Percentiles rank a stretch among this genome's conserved stretches.
These are phyloP conservation scores for Phytopythium delawarense DNA, from an alignment of 352 stramenopile species.

Conservation along the genomic window DNA sequence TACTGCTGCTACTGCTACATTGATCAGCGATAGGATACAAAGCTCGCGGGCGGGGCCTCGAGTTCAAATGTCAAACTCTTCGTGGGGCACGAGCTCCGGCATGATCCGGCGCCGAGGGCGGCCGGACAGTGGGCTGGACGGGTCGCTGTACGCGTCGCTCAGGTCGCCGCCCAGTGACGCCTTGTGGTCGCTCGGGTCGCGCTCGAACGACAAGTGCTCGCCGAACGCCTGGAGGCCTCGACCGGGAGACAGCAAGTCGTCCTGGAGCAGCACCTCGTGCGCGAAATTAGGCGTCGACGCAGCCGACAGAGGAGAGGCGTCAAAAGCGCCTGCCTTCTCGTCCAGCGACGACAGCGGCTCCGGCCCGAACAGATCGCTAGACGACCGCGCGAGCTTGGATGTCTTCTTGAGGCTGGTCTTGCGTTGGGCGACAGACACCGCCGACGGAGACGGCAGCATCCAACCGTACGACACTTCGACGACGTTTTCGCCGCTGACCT, in stretches of 20 bases:
- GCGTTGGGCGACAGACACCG: background rate
- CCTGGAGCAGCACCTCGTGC: background rate
- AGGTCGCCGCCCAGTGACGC: conserved; percentile 19
- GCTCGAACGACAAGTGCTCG: conserved; percentile 35
- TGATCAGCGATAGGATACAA: background rate
- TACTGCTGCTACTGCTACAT: conserved; percentile 2
- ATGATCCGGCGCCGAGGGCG: conserved; percentile 47
- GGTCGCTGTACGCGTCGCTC: conserved; percentile 17
- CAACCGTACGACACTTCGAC: conserved; percentile 71
- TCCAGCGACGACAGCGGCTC: background rate
- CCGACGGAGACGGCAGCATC: conserved; percentile 2
- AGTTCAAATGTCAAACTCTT: conserved; percentile 56
- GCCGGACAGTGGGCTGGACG: conserved; percentile 26
- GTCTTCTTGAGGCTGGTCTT: background rate
- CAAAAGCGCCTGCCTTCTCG: background rate
- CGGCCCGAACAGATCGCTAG: conserved; percentile 9
- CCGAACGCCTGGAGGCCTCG: conserved; percentile 37
- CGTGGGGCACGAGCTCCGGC: conserved; percentile 38
- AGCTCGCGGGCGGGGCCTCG: background rate
- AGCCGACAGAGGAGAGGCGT: background rate
- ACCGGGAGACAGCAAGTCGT: conserved; percentile 16
- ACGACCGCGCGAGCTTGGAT: conserved; percentile 3
- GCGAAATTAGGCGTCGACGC: background rate
- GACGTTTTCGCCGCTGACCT: conserved; percentile 59
- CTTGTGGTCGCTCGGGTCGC: conserved; percentile 26